phyloP scores from a whole-genome alignment of 2,329 filamentous ascomycete genomes.

The Fusarium dimerum region DNA sequence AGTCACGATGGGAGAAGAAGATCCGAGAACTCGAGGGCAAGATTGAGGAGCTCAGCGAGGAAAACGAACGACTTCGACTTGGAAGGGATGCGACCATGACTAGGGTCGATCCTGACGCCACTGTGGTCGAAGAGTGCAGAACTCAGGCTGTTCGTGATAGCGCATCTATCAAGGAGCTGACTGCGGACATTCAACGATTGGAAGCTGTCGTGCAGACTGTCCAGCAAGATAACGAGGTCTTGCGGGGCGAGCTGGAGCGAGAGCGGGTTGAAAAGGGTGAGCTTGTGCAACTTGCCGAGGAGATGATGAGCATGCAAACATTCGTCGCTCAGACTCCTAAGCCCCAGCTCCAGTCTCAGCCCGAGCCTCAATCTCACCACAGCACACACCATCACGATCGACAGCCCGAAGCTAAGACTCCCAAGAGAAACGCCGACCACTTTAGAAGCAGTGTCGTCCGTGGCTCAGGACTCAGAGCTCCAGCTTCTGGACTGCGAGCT shows the following conservation, averaged over 20 bases:
- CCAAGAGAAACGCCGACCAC: constrained; percentile 33
- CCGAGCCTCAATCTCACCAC: constrained; percentile 22
- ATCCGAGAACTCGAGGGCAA: constrained; percentile 74
- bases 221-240: constrained; percentile 66
- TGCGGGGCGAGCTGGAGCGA: constrained; percentile 66
- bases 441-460: constrained; percentile 52
- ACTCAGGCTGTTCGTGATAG: constrained; percentile 64
- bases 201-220: constrained; percentile 71
- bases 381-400: constrained; percentile 25
- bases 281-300: constrained; percentile 77
- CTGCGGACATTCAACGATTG: constrained; percentile 74
- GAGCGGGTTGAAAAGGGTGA: constrained; percentile 84
- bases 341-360: constrained; percentile 21
- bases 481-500: constrained; percentile 48
- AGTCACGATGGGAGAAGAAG: constrained; percentile 86
- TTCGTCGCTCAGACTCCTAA: constrained; percentile 36
- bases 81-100: constrained; percentile 68
- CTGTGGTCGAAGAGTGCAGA: constrained; percentile 52
- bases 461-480: constrained; percentile 62
- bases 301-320: constrained; percentile 74
- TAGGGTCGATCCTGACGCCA: constrained; percentile 51
- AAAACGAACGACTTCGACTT: constrained; percentile 73
- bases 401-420: constrained; percentile 34
- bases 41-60: constrained; percentile 67
- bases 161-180: constrained; percentile 67